phyloP scores from a whole-genome alignment of 176 grass and related monocot species.

The Pontederia paniculata region DNA sequence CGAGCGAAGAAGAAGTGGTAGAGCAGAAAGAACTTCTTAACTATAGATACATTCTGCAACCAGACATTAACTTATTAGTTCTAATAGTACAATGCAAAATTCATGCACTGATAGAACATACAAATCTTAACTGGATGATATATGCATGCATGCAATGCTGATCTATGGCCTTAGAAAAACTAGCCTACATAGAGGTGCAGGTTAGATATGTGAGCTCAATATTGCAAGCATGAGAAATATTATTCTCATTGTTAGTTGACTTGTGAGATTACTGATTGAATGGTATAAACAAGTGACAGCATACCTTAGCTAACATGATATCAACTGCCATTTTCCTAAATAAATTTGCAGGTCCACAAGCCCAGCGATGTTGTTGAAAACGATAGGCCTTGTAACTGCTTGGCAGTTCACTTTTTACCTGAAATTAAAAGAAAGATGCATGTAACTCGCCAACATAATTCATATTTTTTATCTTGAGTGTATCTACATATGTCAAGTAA shows the following conservation, averaged over 20 bases:
- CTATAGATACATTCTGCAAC: conserved; percentile 40
- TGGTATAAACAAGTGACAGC: conserved; percentile 1
- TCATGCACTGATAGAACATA: background rate
- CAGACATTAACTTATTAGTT: background rate
- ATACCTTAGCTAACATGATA: conserved; percentile 41
- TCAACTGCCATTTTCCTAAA: conserved; percentile 51
- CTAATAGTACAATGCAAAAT: background rate
- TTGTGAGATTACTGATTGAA: background rate
- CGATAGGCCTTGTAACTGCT: conserved; percentile 58
- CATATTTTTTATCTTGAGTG: no score
- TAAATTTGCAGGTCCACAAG: conserved; percentile 59
- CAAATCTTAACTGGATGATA: background rate
- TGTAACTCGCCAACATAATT: no score
- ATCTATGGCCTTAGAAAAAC: no score
- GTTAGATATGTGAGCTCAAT: no score
- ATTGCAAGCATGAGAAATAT: background rate
- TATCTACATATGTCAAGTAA: no score
- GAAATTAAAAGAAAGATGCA: background rate
- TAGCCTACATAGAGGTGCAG: no score
- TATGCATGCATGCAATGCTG: no score
- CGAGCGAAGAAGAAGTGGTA: conserved; percentile 77
- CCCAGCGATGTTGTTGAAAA: conserved; percentile 66
- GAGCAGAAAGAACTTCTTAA: conserved; percentile 63
- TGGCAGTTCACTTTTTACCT: conserved; percentile 71
- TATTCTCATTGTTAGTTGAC: background rate